Base-by-base conservation (phyloP, 495 filamentous ascomycete species). In the Aspergillus baeticus region DNA sequence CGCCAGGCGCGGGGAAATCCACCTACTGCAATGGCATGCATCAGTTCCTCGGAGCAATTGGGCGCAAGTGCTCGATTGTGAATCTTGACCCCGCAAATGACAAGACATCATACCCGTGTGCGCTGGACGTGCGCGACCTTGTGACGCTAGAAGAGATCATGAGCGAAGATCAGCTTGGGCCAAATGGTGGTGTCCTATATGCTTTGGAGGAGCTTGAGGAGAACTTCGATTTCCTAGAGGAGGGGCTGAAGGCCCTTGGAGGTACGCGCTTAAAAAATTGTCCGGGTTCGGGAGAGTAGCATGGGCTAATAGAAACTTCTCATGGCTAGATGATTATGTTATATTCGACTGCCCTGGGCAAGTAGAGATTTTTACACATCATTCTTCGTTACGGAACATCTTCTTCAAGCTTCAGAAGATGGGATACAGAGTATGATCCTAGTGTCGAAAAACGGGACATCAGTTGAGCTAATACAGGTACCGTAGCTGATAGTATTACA, bases 1-100 rank as follows among this genome's bases (percentile, higher is more conserved):
- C 93, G 22, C 93, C 94, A 7, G 94, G 94, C 58, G 84, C 92
- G 21, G 94, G 94, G 15, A 98, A 98, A 74, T 96, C 92, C 42
- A 98, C 94, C 6, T 96, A 95, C 71, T 96, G 92, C 79, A 88
- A 96, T 83, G 94, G 94, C 61, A 96, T 98, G 90, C 90, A 96
- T 62, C 94, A 98, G 75, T 98, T 97, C 79, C 87, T 97, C 78
- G 84, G 84, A 53, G 92, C 94, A 46, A 96, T 98, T 65, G 90
- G 90, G 37, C 87, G 94, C 36, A 92, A 94, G 75, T 96, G 90
- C 77, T 94, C 91, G 11, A 82, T 96, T 37, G 89, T 96, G 54
- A 98, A 98, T 72, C 87, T 98, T 58, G 94, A 98, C 75, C 94
- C 94, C 33, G 94, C 94, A 42, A 98, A 98, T 77, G 94, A 98